Percentiles rank a stretch among this genome's conserved stretches.
phyloP scores from a whole-genome alignment of 176 grass and related monocot genomes.

The Otatea glauca region DNA sequence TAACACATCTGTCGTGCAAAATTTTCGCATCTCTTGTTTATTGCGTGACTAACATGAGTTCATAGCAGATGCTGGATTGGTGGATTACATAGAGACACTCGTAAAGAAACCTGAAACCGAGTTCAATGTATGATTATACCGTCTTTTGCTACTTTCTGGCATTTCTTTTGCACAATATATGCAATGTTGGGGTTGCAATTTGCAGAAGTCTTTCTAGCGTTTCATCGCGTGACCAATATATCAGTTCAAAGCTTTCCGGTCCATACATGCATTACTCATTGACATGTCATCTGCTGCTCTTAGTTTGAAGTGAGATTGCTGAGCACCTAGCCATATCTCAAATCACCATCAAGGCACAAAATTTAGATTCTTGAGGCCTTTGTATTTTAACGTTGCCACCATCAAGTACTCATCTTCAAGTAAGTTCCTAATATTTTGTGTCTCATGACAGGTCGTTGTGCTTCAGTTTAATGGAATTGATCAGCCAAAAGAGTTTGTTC shows the following conservation, averaged over 20 bases:
- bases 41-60: constrained; percentile 26
- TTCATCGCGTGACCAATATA: constrained; percentile 7
- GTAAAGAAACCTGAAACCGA: constrained; percentile 72
- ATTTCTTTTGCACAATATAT: constrained; percentile 26
- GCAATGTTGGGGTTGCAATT: background rate
- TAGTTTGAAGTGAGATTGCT: background rate
- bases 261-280: background rate
- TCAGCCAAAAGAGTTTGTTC: constrained; percentile 60
- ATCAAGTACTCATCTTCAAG: background rate
- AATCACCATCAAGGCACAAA: background rate
- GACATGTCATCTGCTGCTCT: background rate
- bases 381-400: background rate
- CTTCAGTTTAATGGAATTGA: constrained; percentile 75
- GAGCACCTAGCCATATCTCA: background rate
- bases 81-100: constrained; percentile 70
- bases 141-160: constrained; percentile 29
- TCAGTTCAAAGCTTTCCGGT: constrained; percentile 10
- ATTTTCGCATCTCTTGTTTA: constrained; percentile 29
- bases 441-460: constrained; percentile 63
- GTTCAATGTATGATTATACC: constrained; percentile 71
- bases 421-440: constrained; percentile 18
- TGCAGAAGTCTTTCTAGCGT: background rate
- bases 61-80: constrained; percentile 73
- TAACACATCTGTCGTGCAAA: background rate
- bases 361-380: background rate